Base-by-base conservation (phyloP, 1,284 basidiomycete species). In the Chalciporus sp. region DNA sequence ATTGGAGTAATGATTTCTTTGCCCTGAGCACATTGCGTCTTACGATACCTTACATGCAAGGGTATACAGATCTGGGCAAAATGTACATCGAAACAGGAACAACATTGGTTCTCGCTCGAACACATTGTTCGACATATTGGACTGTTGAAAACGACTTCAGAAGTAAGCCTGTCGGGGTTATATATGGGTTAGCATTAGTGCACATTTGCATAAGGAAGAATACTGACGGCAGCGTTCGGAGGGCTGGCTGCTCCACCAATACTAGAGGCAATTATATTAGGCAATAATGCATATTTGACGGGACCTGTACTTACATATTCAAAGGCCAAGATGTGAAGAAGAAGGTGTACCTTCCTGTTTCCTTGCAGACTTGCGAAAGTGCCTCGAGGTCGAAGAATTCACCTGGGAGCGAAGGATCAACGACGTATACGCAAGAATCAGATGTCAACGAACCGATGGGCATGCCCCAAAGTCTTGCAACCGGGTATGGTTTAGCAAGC, bases 241-340 rank as follows among this genome's bases (percentile, higher is more conserved):
- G 85, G 85, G 62, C 83, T 85, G 4, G 84, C 86, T 45, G 80
- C 80, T 17, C 84, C 86, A 8, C 85, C 84, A 27, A 86, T 80
- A 41, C 83, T 86, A 33, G 33, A 33, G 39, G 35, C 2, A 53
- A 31, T 42, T 3, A 40, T 31, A 48, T 47, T 20, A 26, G 35
- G 26, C 49, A n/a, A 47, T 11, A 10, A 35, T 47, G 33, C 16
- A 31, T 37, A 39, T 19, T 44, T 26, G 41, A 47, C 40, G 26
- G 7, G 31, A 16, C 41, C 49, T 5, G 26, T 7, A 70, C 84
- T 64, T 63, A 86, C 85, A 87, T 81, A 61, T 86, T 80, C 61
- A 88, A 68, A 1, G 86, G 85, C 86, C 85, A 88, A 5, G 86
- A 88, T 0, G 84, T 78, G 68, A 88, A 85, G 73, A 87, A 88